Evolutionary conservation across 2,329 filamentous ascomycete genomes (phyloP).

Genomic region (Botrytis elliptica): DNA sequence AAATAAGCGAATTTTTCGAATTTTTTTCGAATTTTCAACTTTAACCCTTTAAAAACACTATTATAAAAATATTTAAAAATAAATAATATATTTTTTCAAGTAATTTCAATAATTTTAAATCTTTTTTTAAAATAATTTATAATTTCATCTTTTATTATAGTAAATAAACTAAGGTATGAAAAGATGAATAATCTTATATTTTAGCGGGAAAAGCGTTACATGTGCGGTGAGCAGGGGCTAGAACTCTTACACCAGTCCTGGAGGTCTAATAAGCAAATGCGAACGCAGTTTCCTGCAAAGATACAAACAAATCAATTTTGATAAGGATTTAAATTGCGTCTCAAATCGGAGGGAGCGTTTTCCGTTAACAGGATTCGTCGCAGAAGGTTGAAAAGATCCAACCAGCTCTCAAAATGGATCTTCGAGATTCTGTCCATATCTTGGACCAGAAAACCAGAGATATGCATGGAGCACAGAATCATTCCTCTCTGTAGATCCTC

Average conservation of each 20-base stretch:
- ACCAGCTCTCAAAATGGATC: background rate
- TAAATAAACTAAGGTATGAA: too few species aligned
- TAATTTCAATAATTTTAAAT: too few species aligned
- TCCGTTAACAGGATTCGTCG: background rate
- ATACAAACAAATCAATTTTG: background rate
- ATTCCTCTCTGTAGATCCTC: background rate
- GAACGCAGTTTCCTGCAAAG: background rate
- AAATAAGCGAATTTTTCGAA: too few species aligned
- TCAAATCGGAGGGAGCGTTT: background rate
- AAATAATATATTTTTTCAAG: too few species aligned
- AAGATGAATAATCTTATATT: too few species aligned
- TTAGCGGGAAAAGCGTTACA: too few species aligned
- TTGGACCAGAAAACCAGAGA: background rate
- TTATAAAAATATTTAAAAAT: too few species aligned
- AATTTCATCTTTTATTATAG: too few species aligned
- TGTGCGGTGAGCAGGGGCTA: too few species aligned
- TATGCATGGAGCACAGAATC: background rate
- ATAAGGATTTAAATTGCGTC: background rate
- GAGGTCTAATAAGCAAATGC: background rate
- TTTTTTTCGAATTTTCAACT: too few species aligned
- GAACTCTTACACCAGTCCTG: background rate
- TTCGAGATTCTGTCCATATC: background rate
- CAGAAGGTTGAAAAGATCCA: background rate
- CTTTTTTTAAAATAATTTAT: too few species aligned
- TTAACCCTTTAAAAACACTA: too few species aligned